phyloP scores from a whole-genome alignment of 164 flowering plant species.

The Houttuynia cordata region DNA sequence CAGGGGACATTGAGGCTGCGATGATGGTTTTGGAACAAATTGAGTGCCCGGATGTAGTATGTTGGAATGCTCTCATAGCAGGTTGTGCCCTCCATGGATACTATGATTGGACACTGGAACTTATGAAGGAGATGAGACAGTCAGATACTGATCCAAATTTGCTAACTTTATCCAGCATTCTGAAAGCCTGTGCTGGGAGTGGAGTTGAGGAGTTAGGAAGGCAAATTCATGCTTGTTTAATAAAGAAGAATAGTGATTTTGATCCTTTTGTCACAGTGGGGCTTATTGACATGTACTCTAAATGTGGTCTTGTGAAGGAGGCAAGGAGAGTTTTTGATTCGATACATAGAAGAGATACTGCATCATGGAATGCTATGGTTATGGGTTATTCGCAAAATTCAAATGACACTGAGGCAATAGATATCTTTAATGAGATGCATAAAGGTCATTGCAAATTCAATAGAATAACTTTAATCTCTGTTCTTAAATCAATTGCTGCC shows the following conservation, averaged over 20 bases:
- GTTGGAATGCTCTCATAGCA: constrained; percentile 79
- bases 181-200: constrained; percentile 52
- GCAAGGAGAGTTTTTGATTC: constrained; percentile 34
- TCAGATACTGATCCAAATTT: constrained; percentile 36
- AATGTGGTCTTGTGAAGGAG: constrained; percentile 35
- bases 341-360: constrained; percentile 40
- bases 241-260: constrained; percentile 31
- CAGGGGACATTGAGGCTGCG: constrained; percentile 39
- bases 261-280: constrained; percentile 54
- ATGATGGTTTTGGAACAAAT: constrained; percentile 36
- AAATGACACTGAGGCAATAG: constrained; percentile 36
- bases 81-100: constrained; percentile 59
- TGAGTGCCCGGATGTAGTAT: constrained; percentile 45
- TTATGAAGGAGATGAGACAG: constrained; percentile 39
- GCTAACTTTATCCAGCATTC: constrained; percentile 61
- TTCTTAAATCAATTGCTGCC: constrained; percentile 46
- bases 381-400: constrained; percentile 49
- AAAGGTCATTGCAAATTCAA: constrained; percentile 39
- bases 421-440: constrained; percentile 30
- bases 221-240: constrained; percentile 50
- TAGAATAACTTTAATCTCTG: constrained; percentile 42
- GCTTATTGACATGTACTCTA: constrained; percentile 69
- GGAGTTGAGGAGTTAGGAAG: constrained; percentile 34
- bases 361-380: constrained; percentile 59
- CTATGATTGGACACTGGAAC: constrained; percentile 32